These are phyloP conservation scores for Picochlorum sp. DNA, from an alignment of 139 green algal genomes.

Conservation along the genomic window DNA sequence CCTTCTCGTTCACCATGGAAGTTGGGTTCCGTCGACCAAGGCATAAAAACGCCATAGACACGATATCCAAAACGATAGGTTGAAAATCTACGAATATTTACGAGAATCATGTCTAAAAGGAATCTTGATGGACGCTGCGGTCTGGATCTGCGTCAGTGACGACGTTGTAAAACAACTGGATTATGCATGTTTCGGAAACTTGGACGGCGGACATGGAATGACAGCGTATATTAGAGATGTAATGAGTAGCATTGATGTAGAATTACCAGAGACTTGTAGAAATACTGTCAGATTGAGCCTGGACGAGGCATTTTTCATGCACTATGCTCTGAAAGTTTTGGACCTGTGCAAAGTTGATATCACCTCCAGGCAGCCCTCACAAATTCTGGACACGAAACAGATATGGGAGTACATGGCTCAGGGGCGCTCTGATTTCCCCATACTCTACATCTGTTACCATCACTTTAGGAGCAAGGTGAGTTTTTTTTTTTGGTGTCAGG, in stretches of 20 bases:
- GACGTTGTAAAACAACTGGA: conserved; percentile 17
- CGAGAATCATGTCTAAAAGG: conserved; percentile 12
- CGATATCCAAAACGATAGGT: conserved; percentile 22
- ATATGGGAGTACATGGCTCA: conserved; percentile 17
- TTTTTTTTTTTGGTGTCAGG: background rate
- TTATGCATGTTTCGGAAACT: conserved; percentile 28
- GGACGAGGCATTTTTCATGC: conserved; percentile 37
- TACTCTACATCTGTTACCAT: conserved; percentile 32
- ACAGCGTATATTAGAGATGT: conserved; percentile 9
- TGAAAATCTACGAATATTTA: conserved; percentile 14
- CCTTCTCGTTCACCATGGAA: background rate
- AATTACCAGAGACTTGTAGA: background rate
- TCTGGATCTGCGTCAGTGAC: conserved; percentile 21
- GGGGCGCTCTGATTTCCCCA: conserved; percentile 18
- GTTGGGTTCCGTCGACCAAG: conserved; percentile 10
- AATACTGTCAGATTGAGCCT: conserved; percentile 27
- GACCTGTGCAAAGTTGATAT: conserved; percentile 2
- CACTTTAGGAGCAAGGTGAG: conserved; percentile 32
- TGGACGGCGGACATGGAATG: conserved; percentile 24
- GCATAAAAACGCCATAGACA: conserved; percentile 12
- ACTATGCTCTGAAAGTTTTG: conserved; percentile 15
- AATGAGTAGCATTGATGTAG: background rate
- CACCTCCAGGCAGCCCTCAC: background rate
- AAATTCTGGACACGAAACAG: background rate
- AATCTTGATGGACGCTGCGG: conserved; percentile 19